Conservation (phyloP, 2,329 filamentous ascomycete species). For the Fusarium secorum region DNA sequence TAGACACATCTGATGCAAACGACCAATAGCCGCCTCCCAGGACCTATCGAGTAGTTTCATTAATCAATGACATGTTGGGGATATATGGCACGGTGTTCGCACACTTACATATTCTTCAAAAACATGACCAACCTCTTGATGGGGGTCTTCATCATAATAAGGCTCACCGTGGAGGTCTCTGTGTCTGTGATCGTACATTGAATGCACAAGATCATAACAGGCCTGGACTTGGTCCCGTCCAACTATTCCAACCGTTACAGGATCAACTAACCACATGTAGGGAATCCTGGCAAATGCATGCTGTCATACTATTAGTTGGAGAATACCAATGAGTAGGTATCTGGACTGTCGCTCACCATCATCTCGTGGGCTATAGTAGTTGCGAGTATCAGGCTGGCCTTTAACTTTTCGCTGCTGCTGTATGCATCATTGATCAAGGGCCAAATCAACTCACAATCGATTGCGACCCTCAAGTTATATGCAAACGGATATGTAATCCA, state of each 20-base stretch:
- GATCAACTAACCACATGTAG: conserved; percentile 29
- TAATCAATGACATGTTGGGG: not conserved
- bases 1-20: not conserved
- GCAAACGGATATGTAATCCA: not conserved
- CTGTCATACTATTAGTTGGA: conserved; percentile 19
- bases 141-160: conserved; percentile 38
- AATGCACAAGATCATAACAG: conserved; percentile 12
- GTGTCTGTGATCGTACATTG: not conserved
- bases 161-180: conserved; percentile 16
- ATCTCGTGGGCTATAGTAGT: conserved; percentile 42
- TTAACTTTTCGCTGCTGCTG: conserved; percentile 39
- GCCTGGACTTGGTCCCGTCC: not conserved
- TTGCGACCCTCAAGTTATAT: not conserved
- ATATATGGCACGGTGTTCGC: not conserved
- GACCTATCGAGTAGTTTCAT: conserved; percentile 14
- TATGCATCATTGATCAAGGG: conserved; percentile 36
- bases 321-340: not conserved
- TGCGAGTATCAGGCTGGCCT: conserved; percentile 33
- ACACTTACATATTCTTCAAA: conserved; percentile 33
- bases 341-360: conserved; percentile 34
- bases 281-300: conserved; percentile 25
- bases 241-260: conserved; percentile 21
- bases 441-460: conserved; percentile 38
- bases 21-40: conserved; percentile 35
- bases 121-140: conserved; percentile 37